These are phyloP conservation scores for Zygoascus flipseniorum DNA, from an alignment of 805 yeast species.

Conservation along the genomic window DNA sequence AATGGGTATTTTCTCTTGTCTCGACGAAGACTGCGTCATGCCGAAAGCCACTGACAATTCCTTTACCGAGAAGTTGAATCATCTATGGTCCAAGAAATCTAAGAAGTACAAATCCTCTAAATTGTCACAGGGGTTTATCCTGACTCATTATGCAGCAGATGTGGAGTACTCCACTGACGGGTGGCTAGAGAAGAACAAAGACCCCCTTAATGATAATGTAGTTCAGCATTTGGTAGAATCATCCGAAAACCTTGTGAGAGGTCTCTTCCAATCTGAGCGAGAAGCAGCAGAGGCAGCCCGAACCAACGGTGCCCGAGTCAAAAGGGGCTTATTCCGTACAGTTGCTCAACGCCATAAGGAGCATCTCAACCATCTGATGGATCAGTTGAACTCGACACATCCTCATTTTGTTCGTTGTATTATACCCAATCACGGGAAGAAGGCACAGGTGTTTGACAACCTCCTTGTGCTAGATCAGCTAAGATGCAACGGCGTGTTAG, in stretches of 20 bases:
- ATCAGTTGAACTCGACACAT: conserved; percentile 66
- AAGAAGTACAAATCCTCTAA: conserved; percentile 65
- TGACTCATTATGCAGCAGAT: conserved; percentile 91
- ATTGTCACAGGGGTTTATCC: conserved; percentile 65
- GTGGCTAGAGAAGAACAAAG: conserved; percentile 92
- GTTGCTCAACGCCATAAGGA: conserved; percentile 86
- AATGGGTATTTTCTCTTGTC: conserved; percentile 73
- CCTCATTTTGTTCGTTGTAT: conserved; percentile 98
- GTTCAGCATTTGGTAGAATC: conserved; percentile 54
- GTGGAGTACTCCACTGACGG: conserved; percentile 91
- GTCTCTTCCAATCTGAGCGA: conserved; percentile 40
- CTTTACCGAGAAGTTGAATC: conserved; percentile 69
- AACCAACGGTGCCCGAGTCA: conserved; percentile 21
- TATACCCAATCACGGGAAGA: conserved; percentile 73
- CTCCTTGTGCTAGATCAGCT: conserved; percentile 76
- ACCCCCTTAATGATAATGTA: conserved; percentile 77
- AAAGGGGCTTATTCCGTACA: conserved; percentile 51
- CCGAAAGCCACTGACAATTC: conserved; percentile 82
- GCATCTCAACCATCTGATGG: conserved; percentile 64
- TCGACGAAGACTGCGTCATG: conserved; percentile 92
- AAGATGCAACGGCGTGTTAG: conserved; percentile 94
- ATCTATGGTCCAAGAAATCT: conserved; percentile 49
- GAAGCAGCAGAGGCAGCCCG: conserved; percentile 20
- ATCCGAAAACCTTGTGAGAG: conserved; percentile 43
- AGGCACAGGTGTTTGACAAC: conserved; percentile 64